Evolutionary conservation across 2,329 filamentous ascomycete species (phyloP).

Genomic region (Apiospora hydei): DNA sequence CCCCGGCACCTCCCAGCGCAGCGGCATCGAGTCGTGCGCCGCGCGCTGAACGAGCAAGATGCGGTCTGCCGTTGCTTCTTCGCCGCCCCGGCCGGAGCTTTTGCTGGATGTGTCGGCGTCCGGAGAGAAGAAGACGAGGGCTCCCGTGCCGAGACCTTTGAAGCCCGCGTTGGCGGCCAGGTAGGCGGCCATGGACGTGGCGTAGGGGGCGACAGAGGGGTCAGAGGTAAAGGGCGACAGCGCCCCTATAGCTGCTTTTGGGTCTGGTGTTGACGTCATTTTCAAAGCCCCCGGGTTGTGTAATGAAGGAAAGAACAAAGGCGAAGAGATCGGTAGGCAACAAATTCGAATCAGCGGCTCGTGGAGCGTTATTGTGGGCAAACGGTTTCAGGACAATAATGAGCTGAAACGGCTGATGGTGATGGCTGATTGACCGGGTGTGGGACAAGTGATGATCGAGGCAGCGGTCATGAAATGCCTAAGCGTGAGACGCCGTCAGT

Average conservation of each 20-base stretch:
- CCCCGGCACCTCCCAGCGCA: slow-evolving; percentile 51
- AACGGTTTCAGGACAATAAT: neutral
- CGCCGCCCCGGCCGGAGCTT: neutral
- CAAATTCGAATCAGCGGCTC: neutral
- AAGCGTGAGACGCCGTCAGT: neutral
- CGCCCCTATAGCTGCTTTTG: neutral
- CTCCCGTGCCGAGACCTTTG: slow-evolving; percentile 37
- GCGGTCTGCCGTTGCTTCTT: slow-evolving; percentile 26
- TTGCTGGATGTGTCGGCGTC: neutral
- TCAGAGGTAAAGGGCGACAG: slow-evolving; percentile 20
- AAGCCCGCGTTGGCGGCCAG: slow-evolving; percentile 33
- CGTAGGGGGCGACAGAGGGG: slow-evolving; percentile 34
- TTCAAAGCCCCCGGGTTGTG: neutral
- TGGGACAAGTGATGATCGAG: neutral
- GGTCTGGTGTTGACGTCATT: neutral
- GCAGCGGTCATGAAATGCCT: neutral
- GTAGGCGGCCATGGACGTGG: slow-evolving; percentile 33
- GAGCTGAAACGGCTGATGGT: neutral
- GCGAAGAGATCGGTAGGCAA: neutral
- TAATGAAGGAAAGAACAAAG: neutral
- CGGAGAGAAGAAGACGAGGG: slow-evolving; percentile 38
- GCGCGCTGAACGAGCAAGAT: slow-evolving; percentile 51
- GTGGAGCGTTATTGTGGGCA: neutral
- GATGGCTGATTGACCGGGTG: neutral
- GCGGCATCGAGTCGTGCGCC: slow-evolving; percentile 44